These are phyloP conservation scores for Ramaria sp. DNA, from an alignment of 768 basidiomycete species.

Conservation along the genomic window DNA sequence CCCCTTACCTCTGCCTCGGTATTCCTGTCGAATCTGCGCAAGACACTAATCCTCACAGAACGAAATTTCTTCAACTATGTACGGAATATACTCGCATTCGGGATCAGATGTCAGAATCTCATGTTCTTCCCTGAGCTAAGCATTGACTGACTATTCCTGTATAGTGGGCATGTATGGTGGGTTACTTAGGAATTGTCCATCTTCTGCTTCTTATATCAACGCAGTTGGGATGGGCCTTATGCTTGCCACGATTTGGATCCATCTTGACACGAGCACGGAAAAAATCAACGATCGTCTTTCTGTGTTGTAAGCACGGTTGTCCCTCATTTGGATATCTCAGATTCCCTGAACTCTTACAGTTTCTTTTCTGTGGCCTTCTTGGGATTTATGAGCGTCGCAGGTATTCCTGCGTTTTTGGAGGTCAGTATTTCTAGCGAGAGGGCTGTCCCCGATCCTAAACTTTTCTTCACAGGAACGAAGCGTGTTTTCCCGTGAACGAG, in stretches of 20 bases:
- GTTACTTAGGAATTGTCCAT: constrained; percentile 19
- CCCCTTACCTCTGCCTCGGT: background rate
- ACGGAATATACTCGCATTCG: constrained; percentile 47
- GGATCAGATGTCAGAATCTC: constrained; percentile 25
- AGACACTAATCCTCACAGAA: constrained; percentile 36
- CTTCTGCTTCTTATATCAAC: constrained; percentile 27
- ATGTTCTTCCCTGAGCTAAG: no score
- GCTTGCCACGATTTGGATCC: constrained; percentile 24
- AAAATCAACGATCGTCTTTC: constrained; percentile 38
- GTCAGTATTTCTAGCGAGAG: no score
- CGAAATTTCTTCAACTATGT: constrained; percentile 38
- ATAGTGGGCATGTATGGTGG: constrained; percentile 40
- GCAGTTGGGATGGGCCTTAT: constrained; percentile 20
- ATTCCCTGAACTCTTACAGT: no score
- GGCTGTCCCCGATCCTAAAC: no score
- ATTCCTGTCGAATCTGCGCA: constrained; percentile 25
- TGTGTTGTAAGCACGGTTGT: constrained; percentile 16
- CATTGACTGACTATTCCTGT: no score
- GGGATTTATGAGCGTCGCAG: constrained; percentile 43
- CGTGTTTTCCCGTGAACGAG: constrained; percentile 44
- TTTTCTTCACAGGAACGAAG: constrained; percentile 26
- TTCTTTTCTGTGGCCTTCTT: constrained; percentile 50
- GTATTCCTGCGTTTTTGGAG: constrained; percentile 36
- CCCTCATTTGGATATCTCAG: no score
- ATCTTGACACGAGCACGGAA: constrained; percentile 27